A percentile compares a stretch with the other conserved stretches of the same genome.
These are phyloP conservation scores for Candolleomyces efflorescens DNA, from an alignment of 768 basidiomycete genomes.

Conservation along the genomic window DNA sequence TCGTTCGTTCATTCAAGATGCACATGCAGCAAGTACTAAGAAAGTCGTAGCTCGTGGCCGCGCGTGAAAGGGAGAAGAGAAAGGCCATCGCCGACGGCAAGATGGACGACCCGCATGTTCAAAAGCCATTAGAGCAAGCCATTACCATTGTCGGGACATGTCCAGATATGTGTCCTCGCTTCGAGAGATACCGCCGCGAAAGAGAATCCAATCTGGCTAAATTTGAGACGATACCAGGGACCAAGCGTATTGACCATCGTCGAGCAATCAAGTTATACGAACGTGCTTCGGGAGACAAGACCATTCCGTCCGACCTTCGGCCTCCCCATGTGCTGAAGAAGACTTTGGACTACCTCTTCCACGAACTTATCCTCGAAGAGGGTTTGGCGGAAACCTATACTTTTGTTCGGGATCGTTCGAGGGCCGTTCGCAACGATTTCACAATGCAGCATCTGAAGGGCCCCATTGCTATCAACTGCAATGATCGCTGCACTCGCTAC, in stretches of 20 bases:
- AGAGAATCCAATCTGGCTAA: constrained; percentile 83
- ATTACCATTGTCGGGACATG: constrained; percentile 94
- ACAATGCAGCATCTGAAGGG: constrained; percentile 87
- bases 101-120: constrained; percentile 82
- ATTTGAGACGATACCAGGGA: constrained; percentile 80
- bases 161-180: constrained; percentile 90
- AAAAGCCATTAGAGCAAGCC: constrained; percentile 81
- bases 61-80: constrained; percentile 67
- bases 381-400: constrained; percentile 68
- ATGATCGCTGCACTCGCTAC: constrained; percentile 91
- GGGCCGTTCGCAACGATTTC: constrained; percentile 89
- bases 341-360: constrained; percentile 92
- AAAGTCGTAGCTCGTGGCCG: constrained; percentile 57
- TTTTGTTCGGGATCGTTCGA: constrained; percentile 91
- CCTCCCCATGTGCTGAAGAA: constrained; percentile 81
- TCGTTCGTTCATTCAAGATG: constrained; percentile 23
- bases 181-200: constrained; percentile 88
- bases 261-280: constrained; percentile 95
- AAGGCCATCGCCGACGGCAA: constrained; percentile 76
- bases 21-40: constrained; percentile 16
- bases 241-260: constrained; percentile 80
- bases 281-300: constrained; percentile 90
- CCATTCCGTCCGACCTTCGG: constrained; percentile 85
- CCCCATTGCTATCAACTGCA: constrained; percentile 76
- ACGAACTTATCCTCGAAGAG: constrained; percentile 64